phyloP scores from a whole-genome alignment of 1,139 yeast genomes.

The Magnusiomyces paraingens region DNA sequence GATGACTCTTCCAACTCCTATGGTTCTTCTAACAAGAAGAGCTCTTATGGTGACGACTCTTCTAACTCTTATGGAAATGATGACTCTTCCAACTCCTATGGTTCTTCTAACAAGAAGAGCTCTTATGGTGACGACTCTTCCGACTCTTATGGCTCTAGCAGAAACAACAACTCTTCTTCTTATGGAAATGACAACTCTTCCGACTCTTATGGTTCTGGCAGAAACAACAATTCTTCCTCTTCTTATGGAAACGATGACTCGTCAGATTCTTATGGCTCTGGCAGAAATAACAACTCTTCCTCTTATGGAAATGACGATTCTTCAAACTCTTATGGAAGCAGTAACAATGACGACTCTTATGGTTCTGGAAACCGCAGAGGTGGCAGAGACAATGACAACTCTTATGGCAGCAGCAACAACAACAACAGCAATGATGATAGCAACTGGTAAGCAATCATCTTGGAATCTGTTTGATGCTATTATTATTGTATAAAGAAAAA shows the following conservation, averaged over 20 bases:
- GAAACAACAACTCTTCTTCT: slow-evolving; percentile 17
- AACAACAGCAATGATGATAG: slow-evolving; percentile 1
- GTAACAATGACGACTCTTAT: not conserved
- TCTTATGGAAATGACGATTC: not conserved
- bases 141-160: slow-evolving; percentile 17
- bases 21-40: slow-evolving; percentile 7
- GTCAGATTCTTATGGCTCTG: not conserved
- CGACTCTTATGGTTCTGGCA: not conserved
- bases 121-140: not conserved
- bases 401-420: slow-evolving; percentile 1
- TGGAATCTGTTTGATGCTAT: no score
- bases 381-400: not conserved
- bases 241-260: not conserved
- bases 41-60: slow-evolving; percentile 12
- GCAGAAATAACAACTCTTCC: not conserved
- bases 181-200: slow-evolving; percentile 13
- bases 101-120: slow-evolving; percentile 17
- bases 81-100: slow-evolving; percentile 22
- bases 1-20: not conserved
- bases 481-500: not conserved
- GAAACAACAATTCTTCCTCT: not conserved
- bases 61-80: slow-evolving; percentile 22
- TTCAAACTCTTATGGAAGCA: not conserved
- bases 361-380: not conserved
- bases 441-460: not conserved